phyloP scores from a whole-genome alignment of 768 basidiomycete species.

The Lentinula guzmanii region DNA sequence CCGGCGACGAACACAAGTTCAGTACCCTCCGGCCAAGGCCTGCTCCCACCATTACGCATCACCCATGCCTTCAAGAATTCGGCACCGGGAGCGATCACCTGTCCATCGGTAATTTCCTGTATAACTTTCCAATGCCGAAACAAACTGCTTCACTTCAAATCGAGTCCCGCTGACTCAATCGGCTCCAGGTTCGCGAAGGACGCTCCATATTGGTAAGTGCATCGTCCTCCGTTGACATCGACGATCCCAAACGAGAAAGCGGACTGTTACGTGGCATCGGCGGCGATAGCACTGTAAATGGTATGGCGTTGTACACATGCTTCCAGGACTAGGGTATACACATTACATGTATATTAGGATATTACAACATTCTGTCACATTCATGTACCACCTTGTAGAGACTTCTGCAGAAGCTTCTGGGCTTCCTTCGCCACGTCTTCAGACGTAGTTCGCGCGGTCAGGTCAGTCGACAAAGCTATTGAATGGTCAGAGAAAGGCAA shows the following conservation, averaged over 20 bases:
- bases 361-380: conserved; percentile 15
- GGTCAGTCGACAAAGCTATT: conserved; percentile 85
- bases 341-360: conserved; percentile 1
- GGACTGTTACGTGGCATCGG: conserved; percentile 39
- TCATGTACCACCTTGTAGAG: conserved; percentile 28
- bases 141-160: conserved; percentile 35
- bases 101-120: too few relatives aligned
- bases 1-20: too few relatives aligned
- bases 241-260: conserved; percentile 32
- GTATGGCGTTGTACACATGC: not conserved
- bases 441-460: conserved; percentile 94
- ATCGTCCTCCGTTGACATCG: conserved; percentile 26
- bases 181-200: conserved; percentile 23
- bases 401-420: conserved; percentile 46
- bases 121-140: conserved; percentile 13
- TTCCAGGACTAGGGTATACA: conserved; percentile 5
- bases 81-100: too few relatives aligned
- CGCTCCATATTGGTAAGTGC: conserved; percentile 10
- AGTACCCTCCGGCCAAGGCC: too few relatives aligned
- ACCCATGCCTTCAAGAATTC: too few relatives aligned
- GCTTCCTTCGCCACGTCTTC: conserved; percentile 79
- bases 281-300: conserved; percentile 21
- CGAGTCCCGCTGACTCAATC: conserved; percentile 51
- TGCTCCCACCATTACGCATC: too few relatives aligned
- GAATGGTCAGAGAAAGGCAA: not conserved